Evolutionary conservation across 495 filamentous ascomycete genomes (phyloP), one percentile per base, ranked within the genome.

Genomic region (Daldinia caldariorum): DNA sequence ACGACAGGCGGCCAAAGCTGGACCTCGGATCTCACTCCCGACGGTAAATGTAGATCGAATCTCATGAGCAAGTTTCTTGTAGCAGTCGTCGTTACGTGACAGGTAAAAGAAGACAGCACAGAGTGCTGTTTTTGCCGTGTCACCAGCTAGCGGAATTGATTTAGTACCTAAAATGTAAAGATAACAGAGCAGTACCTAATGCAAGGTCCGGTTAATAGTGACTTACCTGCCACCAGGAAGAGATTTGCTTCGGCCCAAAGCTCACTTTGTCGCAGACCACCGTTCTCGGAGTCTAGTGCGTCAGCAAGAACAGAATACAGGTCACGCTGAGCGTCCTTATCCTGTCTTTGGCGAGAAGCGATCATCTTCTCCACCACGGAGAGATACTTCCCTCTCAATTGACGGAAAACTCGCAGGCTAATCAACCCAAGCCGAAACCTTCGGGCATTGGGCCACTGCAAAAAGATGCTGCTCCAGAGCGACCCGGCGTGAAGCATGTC

Each of bases 61-160:
- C 67, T 84, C 81, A 1, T 49, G 18, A 20, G 60, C 77, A 1
- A 89, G 75, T 41, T 75, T 76, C 3, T 78, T 66, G 69, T 85
- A 78, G 18, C 71, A 71, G 0, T 63, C 16, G 0, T 75, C 79
- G 56, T 87, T 81, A 51, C 81, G 81, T 2, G 78, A 64, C 9
- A 91, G 77, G 71, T 88, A 86, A 78, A 86, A 89, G 68, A 90
- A 80, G 4, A 81, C 72, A 0, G 77, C 80, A 10, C 80, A 74
- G 39, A 89, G 75, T 0, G 82, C 78, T 0, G 79, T 83, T 13
- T 80, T 74, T 0, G 79, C 81, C 0, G 86, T 87, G 47, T 87
- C 84, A 1, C 79, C 78, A 13, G 20, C 67, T 69, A 26, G 14
- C 31, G 14, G 35, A n/a, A 10, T 13, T 12, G 8, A 26, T 6